Evolutionary conservation across 192 early-diverging fungal species (phyloP).

Genomic region (Entomortierella chlamydospora): DNA sequence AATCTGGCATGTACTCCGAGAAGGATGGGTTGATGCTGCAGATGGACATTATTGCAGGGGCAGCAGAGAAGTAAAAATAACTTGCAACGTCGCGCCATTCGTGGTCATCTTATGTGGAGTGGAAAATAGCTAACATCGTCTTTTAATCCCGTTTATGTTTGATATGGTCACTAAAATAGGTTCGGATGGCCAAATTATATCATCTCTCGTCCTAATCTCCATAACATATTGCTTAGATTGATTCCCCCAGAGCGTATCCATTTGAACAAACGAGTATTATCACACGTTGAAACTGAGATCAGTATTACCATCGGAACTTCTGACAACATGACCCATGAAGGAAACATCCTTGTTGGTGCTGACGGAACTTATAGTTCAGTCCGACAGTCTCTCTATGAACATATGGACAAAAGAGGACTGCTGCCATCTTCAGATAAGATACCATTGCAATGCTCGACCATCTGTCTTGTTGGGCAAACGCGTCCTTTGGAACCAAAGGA

Average conservation of each 20-base stretch:
- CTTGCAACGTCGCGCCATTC: background rate
- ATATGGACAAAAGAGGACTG: too few species aligned
- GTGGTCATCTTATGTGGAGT: background rate
- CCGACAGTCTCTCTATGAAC: too few species aligned
- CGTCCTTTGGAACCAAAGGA: too few species aligned
- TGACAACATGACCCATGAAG: slow-evolving; percentile 11
- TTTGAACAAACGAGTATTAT: slow-evolving; percentile 14
- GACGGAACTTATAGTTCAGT: too few species aligned
- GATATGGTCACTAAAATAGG: background rate
- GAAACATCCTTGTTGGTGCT: slow-evolving; percentile 17
- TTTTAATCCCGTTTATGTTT: background rate
- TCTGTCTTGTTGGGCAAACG: too few species aligned
- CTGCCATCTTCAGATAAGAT: too few species aligned
- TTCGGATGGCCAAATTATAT: background rate
- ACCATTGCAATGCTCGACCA: too few species aligned
- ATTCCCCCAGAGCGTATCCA: slow-evolving; percentile 12
- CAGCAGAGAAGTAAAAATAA: too few species aligned
- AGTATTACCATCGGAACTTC: slow-evolving; percentile 11
- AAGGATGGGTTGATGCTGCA: background rate
- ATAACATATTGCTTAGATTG: background rate
- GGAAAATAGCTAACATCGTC: background rate
- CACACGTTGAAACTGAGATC: background rate
- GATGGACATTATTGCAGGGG: background rate
- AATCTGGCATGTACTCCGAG: background rate
- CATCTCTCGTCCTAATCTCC: slow-evolving; percentile 8